phyloP scores from a whole-genome alignment of 2,329 filamentous ascomycete species.

The Fusarium verrucosum region DNA sequence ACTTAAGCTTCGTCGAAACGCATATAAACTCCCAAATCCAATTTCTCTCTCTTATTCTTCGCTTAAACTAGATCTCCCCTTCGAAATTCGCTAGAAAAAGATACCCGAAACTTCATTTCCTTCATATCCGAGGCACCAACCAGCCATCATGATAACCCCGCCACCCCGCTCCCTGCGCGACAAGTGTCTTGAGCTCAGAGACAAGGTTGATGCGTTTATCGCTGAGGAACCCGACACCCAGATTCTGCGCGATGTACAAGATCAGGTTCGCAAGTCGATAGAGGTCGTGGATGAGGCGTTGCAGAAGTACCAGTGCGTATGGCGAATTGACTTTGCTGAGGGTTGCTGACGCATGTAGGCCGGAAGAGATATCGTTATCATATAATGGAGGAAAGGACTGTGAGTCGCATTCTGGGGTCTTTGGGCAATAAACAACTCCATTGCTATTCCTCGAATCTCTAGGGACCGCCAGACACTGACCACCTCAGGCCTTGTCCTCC shows the following conservation, averaged over 20 bases:
- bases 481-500: conserved; percentile 74
- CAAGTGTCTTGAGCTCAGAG: conserved; percentile 63
- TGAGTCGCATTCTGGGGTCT: not conserved
- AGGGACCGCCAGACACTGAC: not conserved
- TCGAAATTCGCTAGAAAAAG: not conserved
- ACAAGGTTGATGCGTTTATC: conserved; percentile 73
- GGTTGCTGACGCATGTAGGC: conserved; percentile 57
- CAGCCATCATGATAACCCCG: conserved; percentile 35
- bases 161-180: conserved; percentile 47
- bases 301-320: conserved; percentile 72
- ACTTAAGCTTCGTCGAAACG: conserved; percentile 10
- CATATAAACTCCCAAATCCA: conserved; percentile 4
- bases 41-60: not conserved
- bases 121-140: conserved; percentile 5
- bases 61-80: not conserved
- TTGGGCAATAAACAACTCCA: rapidly evolving
- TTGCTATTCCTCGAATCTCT: rapidly evolving
- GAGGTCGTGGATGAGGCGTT: conserved; percentile 79
- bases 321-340: not conserved
- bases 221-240: conserved; percentile 64
- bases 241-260: conserved; percentile 72
- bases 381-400: conserved; percentile 98
- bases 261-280: conserved; percentile 77
- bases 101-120: not conserved
- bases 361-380: conserved; percentile 83